phyloP scores from a whole-genome alignment of 371 early-diverging fungal genomes.

The Mortierella sp. region DNA sequence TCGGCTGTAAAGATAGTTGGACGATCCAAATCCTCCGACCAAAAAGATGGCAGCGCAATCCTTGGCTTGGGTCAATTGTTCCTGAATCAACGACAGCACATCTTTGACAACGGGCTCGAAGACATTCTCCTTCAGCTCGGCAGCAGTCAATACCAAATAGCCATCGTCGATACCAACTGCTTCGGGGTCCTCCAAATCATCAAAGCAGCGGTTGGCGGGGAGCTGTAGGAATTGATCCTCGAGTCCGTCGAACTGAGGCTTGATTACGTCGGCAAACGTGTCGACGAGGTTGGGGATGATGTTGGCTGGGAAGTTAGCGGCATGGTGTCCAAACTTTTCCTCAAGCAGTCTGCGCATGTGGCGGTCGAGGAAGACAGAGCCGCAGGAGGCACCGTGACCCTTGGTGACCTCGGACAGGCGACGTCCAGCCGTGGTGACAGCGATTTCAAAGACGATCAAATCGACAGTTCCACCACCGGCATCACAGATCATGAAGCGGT shows the following conservation, averaged over 20 bases:
- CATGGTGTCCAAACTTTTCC: slow-evolving; percentile 66
- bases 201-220: slow-evolving; percentile 66
- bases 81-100: slow-evolving; percentile 65
- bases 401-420: slow-evolving; percentile 69
- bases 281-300: slow-evolving; percentile 73
- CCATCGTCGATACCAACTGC: slow-evolving; percentile 72
- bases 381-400: slow-evolving; percentile 72
- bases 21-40: slow-evolving; percentile 70
- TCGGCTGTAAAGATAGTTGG: slow-evolving; percentile 62
- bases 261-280: slow-evolving; percentile 66
- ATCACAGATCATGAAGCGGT: slow-evolving; percentile 71
- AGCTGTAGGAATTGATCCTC: slow-evolving; percentile 69
- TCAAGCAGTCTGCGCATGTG: slow-evolving; percentile 70
- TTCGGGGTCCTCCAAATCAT: slow-evolving; percentile 65
- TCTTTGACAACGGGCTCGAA: slow-evolving; percentile 71
- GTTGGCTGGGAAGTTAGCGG: slow-evolving; percentile 69
- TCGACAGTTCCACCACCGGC: slow-evolving; percentile 78
- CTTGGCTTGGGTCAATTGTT: slow-evolving; percentile 60
- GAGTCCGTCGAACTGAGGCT: slow-evolving; percentile 71
- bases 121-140: slow-evolving; percentile 65
- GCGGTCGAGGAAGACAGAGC: slow-evolving; percentile 72
- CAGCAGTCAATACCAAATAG: slow-evolving; percentile 63
- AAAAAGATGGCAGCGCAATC: slow-evolving; percentile 64
- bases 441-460: slow-evolving; percentile 65
- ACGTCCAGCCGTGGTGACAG: slow-evolving; percentile 58